A percentile compares a stretch with the other conserved stretches of the same genome.
These are phyloP conservation scores for Clavariopsis aquatica DNA, from an alignment of 495 filamentous ascomycete genomes.

Conservation along the genomic window DNA sequence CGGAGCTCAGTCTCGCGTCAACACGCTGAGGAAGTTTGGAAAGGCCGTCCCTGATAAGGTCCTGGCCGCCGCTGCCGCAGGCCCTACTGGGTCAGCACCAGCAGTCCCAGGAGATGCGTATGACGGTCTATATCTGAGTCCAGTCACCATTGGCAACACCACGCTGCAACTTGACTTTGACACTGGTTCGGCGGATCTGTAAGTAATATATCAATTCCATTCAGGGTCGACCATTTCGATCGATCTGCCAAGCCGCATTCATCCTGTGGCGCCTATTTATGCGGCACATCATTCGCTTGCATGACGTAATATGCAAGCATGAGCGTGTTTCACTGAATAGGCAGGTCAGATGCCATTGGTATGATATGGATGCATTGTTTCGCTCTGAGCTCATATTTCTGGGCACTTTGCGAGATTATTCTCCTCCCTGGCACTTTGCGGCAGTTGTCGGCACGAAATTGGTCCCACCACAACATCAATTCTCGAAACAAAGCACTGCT, in stretches of 20 bases:
- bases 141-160: slow-evolving; percentile 65
- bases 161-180: slow-evolving; percentile 70
- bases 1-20: slow-evolving; percentile 23
- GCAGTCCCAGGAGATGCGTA: slow-evolving; percentile 55
- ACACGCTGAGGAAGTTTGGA: slow-evolving; percentile 45
- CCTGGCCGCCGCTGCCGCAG: slow-evolving; percentile 48
- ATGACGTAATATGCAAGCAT: slow-evolving; percentile 19
- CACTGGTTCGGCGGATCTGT: slow-evolving; percentile 77
- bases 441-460: neutral
- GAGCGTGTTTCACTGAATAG: slow-evolving; percentile 6
- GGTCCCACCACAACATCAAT: neutral
- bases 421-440: neutral
- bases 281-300: slow-evolving; percentile 13
- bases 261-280: slow-evolving; percentile 11
- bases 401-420: slow-evolving; percentile 9
- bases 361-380: neutral
- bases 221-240: neutral
- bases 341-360: neutral
- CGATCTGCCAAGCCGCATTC: slow-evolving; percentile 15
- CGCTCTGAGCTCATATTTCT: neutral
- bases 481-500: slow-evolving; percentile 12
- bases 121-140: slow-evolving; percentile 67
- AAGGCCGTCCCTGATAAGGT: slow-evolving; percentile 49
- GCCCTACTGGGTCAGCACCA: slow-evolving; percentile 51
- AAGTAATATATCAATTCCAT: slow-evolving; percentile 39